Evolutionary conservation across 2,329 filamentous ascomycete species (phyloP).

Genomic region (Magnaporthiopsis rhizophila): DNA sequence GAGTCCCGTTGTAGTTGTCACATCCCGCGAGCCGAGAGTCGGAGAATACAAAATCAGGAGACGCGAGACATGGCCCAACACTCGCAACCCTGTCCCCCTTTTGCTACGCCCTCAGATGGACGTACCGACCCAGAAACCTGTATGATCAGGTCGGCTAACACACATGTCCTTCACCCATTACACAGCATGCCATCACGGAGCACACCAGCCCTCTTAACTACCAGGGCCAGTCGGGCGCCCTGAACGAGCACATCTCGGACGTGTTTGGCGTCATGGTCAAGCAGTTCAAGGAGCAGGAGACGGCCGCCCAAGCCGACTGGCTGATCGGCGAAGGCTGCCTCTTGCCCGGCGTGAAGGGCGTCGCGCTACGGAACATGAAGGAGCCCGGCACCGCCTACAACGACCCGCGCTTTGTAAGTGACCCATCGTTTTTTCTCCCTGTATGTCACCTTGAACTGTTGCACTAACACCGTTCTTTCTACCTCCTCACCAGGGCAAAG

Average conservation of each 20-base stretch:
- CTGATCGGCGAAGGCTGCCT: conserved; percentile 46
- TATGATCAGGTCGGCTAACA: neutral
- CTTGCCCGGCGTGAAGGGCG: conserved; percentile 40
- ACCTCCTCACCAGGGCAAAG: conserved; percentile 32
- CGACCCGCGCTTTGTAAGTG: conserved; percentile 39
- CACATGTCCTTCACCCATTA: neutral
- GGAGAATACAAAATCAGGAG: neutral
- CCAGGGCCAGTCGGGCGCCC: conserved; percentile 41
- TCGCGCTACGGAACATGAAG: conserved; percentile 47
- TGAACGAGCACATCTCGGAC: conserved; percentile 50
- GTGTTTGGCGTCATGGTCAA: conserved; percentile 51
- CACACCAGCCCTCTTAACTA: conserved; percentile 43
- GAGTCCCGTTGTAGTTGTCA: neutral
- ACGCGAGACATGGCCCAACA: neutral
- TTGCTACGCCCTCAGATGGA: no score
- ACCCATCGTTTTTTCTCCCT: neutral
- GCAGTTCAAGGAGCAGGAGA: conserved; percentile 39
- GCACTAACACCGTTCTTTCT: neutral
- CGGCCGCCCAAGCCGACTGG: conserved; percentile 41
- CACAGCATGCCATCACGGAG: conserved; percentile 42
- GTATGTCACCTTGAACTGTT: no score
- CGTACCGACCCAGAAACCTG: no score
- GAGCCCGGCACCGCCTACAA: conserved; percentile 43
- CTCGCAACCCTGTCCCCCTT: no score
- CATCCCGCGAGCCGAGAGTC: neutral